phyloP scores from a whole-genome alignment of 345 rosid genomes.

The Erodium maritimum region DNA sequence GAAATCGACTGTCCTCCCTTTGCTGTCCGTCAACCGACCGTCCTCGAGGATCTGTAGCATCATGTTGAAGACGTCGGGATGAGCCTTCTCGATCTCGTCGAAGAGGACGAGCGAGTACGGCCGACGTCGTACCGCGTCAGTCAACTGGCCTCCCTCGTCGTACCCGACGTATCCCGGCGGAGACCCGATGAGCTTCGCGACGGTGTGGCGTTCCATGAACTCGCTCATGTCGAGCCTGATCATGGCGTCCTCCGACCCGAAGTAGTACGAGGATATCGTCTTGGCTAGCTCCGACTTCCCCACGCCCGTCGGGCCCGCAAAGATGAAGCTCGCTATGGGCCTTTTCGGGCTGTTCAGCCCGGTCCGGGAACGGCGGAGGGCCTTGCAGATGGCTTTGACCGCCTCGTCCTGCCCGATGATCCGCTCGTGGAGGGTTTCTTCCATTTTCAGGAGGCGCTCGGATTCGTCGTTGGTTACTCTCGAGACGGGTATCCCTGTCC shows the following conservation, averaged over 20 bases:
- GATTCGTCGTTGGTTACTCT: constrained; percentile 26
- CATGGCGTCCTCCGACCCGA: constrained; percentile 52
- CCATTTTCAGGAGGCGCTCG: constrained; percentile 22
- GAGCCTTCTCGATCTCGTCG: constrained; percentile 24
- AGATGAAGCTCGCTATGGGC: constrained; percentile 56
- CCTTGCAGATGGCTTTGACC: constrained; percentile 34
- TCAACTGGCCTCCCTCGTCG: constrained; percentile 52
- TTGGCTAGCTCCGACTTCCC: constrained; percentile 58
- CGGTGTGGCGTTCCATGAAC: constrained; percentile 53
- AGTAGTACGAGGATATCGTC: constrained; percentile 42
- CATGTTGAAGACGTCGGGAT: constrained; percentile 40
- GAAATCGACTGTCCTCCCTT: constrained; percentile 49
- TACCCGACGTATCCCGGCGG: constrained; percentile 55
- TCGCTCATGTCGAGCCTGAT: constrained; percentile 62
- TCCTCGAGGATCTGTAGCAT: constrained; percentile 53
- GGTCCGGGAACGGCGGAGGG: constrained; percentile 53
- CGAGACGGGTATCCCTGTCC: constrained; percentile 40
- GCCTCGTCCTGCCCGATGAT: constrained; percentile 33
- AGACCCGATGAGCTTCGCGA: constrained; percentile 48
- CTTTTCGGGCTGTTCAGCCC: constrained; percentile 49
- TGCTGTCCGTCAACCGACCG: constrained; percentile 48
- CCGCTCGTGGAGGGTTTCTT: constrained; percentile 18
- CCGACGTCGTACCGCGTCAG: constrained; percentile 47
- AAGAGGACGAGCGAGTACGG: constrained; percentile 41
- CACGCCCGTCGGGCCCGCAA: constrained; percentile 55